Base-by-base conservation (phyloP, 306 rosid species). In the Vicia faba region DNA sequence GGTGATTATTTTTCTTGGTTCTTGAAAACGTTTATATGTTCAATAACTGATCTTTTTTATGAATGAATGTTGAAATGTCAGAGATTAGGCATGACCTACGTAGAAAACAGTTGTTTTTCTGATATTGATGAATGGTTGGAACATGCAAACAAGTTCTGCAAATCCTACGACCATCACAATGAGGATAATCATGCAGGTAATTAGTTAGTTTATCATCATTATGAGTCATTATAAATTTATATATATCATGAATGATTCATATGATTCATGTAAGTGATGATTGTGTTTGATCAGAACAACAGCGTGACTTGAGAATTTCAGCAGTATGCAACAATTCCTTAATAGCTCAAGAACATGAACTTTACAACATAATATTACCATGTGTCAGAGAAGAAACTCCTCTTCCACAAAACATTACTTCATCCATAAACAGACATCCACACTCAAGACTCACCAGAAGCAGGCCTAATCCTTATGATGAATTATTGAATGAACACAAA, bases 41-140 rank as follows among this genome's bases (percentile, higher is more conserved):
- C 5, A 20, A n/a, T 23, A 23, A 23, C 5, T 10, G 59, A 20
- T 53, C 23, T 20, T 20, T 25, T 54, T 1, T 2, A 54, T 11
- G 61, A 54, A 51, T 19, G 61, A 54, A 51, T 19, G 7, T 28
- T 56, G 39, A 26, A 56, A 56, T 56, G 12, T 29, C 40, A 65
- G 70, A 63, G 49, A 56, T 38, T 61, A 53, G 69, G 77, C 53
- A 54, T 23, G 16, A 20, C 36, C 18, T 19, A 41, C 53, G 23
- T 70, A 8, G 57, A 14, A 43, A 59, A 72, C 64, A 39, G 58
- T 11, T 64, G 88, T 68, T 57, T 62, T 55, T 68, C 59, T 49
- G 82, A 81, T 36, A 68, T 73, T 68, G 79, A 83, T 68, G 88
- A 84, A 61, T 74, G 84, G 80, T 50, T 82, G 69, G 85, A 84